phyloP scores from a whole-genome alignment of 2,329 filamentous ascomycete genomes.

The Paraphaeosphaeria sporulosa region DNA sequence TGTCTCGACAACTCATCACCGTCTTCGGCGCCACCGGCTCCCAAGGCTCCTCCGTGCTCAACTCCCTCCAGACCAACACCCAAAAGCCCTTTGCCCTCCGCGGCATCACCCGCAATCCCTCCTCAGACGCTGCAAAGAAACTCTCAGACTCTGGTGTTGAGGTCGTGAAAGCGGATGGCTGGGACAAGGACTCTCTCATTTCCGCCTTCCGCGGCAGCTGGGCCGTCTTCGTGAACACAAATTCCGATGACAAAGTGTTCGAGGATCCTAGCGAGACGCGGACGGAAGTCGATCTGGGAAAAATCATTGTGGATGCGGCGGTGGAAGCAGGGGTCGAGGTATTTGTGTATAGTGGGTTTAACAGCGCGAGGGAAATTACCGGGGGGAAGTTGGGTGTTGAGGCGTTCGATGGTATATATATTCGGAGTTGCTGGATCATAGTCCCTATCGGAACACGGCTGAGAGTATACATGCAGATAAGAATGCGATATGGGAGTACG shows the following conservation, averaged over 20 bases:
- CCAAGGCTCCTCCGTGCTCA: constrained; percentile 52
- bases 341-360: constrained; percentile 30
- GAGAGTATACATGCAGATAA: too few relatives aligned
- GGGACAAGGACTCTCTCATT: constrained; percentile 28
- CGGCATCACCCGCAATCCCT: constrained; percentile 43
- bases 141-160: constrained; percentile 42
- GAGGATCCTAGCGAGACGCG: constrained; percentile 22
- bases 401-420: too few relatives aligned
- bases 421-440: too few relatives aligned
- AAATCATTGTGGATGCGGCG: constrained; percentile 26
- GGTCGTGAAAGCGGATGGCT: constrained; percentile 30
- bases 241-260: constrained; percentile 27
- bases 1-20: constrained; percentile 42
- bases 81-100: constrained; percentile 52
- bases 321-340: constrained; percentile 23
- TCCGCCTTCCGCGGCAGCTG: constrained; percentile 30
- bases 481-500: too few relatives aligned
- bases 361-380: constrained; percentile 23
- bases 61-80: constrained; percentile 39
- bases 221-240: constrained; percentile 33
- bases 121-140: constrained; percentile 56
- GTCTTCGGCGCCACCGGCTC: constrained; percentile 50
- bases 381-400: constrained; percentile 26
- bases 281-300: constrained; percentile 29
- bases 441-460: too few relatives aligned